Evolutionary conservation across 2,329 filamentous ascomycete genomes (phyloP), one percentile per base, ranked within the genome.

Genomic region (Neodidymelliopsis sp.): DNA sequence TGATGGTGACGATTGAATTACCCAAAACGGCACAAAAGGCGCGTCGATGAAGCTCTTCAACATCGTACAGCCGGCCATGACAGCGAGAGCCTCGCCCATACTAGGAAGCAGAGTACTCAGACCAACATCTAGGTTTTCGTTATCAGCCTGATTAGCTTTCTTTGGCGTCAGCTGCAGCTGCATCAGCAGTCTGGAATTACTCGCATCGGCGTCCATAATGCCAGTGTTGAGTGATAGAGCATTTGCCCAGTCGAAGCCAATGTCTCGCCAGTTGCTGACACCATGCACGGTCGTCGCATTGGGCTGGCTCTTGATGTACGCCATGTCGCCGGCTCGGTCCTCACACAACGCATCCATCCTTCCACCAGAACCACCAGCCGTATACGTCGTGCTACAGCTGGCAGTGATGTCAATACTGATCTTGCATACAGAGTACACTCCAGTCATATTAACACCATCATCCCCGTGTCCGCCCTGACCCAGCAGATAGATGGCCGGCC

Each of bases 81-180:
- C 87, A 0, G 89, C 87, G 0, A 94, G 67, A 0, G 86, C 86
- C 70, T 94, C 90, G 0, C 84, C 85, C n/a, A 89, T 78, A 2
- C 85, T 89, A 0, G 90, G 90, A 0, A 86, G 69, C 0, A 71
- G 63, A 0, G 76, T 69, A 24, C 80, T 74, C 0, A 90, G 76
- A 7, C 70, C 57, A 1, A 66, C 57, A 2, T 70, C 35, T 0
- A 58, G 13, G n/a, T 57, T 49, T 2, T 57, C 22, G 4, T 54
- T 36, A 24, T 59, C 52, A 1, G 51, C 16, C 12, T 57, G 31
- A 4, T 30, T 45, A 3, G 49, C 11, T 16, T 53, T 38, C 4
- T 25, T 45, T 2, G 63, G 62, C 12, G 67, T 65, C 2, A 78
- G 54, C 13, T 79, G 74, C 29, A 78, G 59, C 36, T 80, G 74